Evolutionary conservation across 495 filamentous ascomycete genomes (phyloP), one percentile per base, ranked within the genome.

Genomic region (Penicillium desertorum): DNA sequence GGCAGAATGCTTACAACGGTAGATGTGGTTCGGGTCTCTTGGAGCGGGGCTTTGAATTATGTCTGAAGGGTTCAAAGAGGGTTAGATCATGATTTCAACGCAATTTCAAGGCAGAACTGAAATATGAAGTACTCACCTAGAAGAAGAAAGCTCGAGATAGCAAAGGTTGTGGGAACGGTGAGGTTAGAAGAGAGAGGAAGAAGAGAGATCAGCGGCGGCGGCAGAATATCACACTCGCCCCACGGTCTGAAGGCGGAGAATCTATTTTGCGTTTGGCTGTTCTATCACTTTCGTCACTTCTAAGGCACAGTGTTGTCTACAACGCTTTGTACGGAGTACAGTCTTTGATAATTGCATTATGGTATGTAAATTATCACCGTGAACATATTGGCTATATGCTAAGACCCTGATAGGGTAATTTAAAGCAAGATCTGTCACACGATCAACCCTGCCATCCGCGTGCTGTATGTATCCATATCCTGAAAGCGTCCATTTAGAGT

Each of bases 401-500:
- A 43, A 57, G 23, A 45, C 36, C 14, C 14, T 58, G 16, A 10
- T 66, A 81, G 76, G 79, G 72, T 49, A 72, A 74, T 61, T 64
- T 83, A 27, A 80, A 92, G 67, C 83, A 92, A 71, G 89, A 91
- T 70, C 71, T 96, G 23, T 79, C 80, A 49, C 79, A 77, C 50
- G 82, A 93, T 62, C 89, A 90, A 48, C 89, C 92, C 50, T 98
- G 94, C 68, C 90, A 95, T 78, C 85, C 93, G 58, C 82, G 86
- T 57, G 94, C 94, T 57, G 90, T 93, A 79, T 65, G 88, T 88
- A 45, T 48, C 54, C 37, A 52, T 23, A 19, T 20, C 27, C 17
- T 14, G 4, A 14, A 4, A 29, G 10, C 30, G 34, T 17, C 45
- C 39, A 23, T 51, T 16, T 9, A 25, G 30, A 17, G 22, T 41